Conservation (phyloP, 2,329 filamentous ascomycete species). For the Aspergillus caelatus region DNA sequence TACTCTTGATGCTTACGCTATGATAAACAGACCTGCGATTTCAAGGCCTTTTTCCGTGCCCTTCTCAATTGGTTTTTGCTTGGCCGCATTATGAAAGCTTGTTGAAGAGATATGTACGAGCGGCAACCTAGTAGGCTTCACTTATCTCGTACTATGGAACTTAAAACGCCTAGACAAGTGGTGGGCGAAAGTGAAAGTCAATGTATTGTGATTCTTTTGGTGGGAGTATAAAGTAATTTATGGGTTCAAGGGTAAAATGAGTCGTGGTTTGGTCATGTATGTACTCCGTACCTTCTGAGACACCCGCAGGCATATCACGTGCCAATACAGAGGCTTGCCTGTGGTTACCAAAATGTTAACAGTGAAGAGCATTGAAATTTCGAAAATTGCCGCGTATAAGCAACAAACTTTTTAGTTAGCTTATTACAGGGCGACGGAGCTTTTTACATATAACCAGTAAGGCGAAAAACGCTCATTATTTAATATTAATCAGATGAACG, state of each 20-base stretch:
- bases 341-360: too few relatives aligned
- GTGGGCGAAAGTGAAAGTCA: neutral
- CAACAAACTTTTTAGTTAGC: neutral
- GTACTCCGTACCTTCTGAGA: neutral
- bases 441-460: neutral
- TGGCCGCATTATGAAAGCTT: constrained; percentile 59
- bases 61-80: constrained; percentile 94
- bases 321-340: neutral
- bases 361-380: too few relatives aligned
- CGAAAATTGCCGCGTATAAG: neutral
- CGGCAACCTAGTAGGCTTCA: neutral
- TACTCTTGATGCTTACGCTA: constrained; percentile 1
- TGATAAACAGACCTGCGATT: constrained; percentile 59
- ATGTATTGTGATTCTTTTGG: neutral
- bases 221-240: neutral
- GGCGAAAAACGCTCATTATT: neutral
- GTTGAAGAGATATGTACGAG: neutral
- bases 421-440: neutral
- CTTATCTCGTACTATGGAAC: neutral
- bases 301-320: neutral
- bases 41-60: constrained; percentile 92
- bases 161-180: neutral
- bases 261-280: too few relatives aligned
- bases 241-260: neutral
- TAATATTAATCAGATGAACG: neutral